Conservation (phyloP, 495 filamentous ascomycete species). For the Podospora tetraspora region DNA sequence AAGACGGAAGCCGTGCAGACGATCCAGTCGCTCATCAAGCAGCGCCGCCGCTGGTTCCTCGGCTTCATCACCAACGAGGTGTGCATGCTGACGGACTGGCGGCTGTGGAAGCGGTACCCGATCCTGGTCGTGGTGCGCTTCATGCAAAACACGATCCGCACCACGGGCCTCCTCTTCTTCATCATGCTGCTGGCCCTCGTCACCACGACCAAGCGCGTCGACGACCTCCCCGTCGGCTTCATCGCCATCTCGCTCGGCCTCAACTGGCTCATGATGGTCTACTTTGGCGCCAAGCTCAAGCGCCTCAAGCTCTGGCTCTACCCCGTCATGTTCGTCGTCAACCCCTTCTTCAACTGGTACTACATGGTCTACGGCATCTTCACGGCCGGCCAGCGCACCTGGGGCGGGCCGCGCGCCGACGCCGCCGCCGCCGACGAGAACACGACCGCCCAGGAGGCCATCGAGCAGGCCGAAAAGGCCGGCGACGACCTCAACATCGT, state of each 20-base stretch:
- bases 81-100: constrained; percentile 93
- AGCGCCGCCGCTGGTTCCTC: constrained; percentile 93
- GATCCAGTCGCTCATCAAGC: constrained; percentile 81
- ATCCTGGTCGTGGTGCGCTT: constrained; percentile 84
- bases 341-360: constrained; percentile 97
- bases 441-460: constrained; percentile 78
- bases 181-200: constrained; percentile 86
- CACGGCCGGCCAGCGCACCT: constrained; percentile 91
- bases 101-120: constrained; percentile 89
- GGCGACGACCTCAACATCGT: constrained; percentile 93
- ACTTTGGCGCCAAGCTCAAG: constrained; percentile 81
- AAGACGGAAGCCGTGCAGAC: constrained; percentile 97
- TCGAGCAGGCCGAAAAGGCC: constrained; percentile 67
- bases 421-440: constrained; percentile 74
- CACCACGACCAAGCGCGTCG: constrained; percentile 72
- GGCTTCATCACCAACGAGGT: constrained; percentile 98
- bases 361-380: constrained; percentile 90
- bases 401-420: constrained; percentile 93
- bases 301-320: constrained; percentile 93
- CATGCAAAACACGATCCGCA: constrained; percentile 95
- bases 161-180: constrained; percentile 92
- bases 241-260: constrained; percentile 92
- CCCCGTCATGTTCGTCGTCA: constrained; percentile 90
- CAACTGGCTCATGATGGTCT: constrained; percentile 95
- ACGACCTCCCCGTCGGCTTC: constrained; percentile 84